Evolutionary conservation across 2,329 filamentous ascomycete genomes (phyloP).

Genomic region (Anisogramma anomala): DNA sequence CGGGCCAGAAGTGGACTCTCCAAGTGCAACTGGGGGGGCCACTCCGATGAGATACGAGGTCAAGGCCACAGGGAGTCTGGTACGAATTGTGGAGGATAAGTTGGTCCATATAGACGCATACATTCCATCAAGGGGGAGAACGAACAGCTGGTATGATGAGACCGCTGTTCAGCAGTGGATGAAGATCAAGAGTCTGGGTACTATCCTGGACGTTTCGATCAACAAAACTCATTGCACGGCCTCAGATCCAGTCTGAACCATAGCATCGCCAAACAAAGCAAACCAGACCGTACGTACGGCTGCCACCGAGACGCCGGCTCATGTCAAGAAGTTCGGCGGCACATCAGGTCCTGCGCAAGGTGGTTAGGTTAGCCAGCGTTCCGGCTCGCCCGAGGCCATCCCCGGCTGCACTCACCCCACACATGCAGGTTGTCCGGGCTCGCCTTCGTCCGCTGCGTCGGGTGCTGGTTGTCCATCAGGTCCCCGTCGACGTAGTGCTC

Average conservation of each 20-base stretch:
- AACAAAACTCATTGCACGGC: not conserved
- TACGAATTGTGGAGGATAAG: no score
- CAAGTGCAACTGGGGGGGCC: no score
- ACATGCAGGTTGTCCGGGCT: slow-evolving; percentile 33
- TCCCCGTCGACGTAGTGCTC: slow-evolving; percentile 65
- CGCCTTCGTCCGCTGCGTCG: slow-evolving; percentile 30
- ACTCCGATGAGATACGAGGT: no score
- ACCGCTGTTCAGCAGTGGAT: not conserved
- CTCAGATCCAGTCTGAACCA: not conserved
- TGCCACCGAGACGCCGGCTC: not conserved
- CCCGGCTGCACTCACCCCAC: slow-evolving; percentile 27
- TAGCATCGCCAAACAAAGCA: no score
- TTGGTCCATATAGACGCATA: no score
- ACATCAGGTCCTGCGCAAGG: slow-evolving; percentile 18
- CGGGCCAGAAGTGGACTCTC: no score
- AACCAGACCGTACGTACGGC: not conserved
- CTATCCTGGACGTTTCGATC: not conserved
- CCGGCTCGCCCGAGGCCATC: not conserved
- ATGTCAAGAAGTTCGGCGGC: slow-evolving; percentile 19
- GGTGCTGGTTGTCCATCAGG: slow-evolving; percentile 43
- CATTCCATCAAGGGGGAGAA: no score
- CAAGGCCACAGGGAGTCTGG: no score
- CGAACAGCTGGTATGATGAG: not conserved
- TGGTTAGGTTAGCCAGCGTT: slow-evolving; percentile 3
- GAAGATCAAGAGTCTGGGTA: not conserved